Evolutionary conservation across 495 filamentous ascomycete genomes (phyloP).

Genomic region (Saxispiralis lemnorum): DNA sequence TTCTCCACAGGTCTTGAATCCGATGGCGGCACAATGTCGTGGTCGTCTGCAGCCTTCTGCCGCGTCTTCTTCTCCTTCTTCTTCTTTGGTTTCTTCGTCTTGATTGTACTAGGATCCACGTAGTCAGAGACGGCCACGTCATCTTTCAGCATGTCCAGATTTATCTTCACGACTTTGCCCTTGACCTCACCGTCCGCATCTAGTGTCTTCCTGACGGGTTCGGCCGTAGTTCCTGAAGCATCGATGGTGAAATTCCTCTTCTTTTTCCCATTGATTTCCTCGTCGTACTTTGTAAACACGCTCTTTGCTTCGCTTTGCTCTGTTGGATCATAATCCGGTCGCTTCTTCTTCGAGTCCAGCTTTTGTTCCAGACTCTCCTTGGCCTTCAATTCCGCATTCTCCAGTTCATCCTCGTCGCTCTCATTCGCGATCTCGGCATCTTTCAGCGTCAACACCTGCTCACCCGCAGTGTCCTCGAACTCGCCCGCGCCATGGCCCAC

Average conservation of each 20-base stretch:
- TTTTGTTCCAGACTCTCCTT: constrained; percentile 59
- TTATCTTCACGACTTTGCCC: constrained; percentile 52
- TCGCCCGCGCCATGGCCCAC: constrained; percentile 69
- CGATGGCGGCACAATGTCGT: constrained; percentile 43
- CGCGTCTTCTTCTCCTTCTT: constrained; percentile 47
- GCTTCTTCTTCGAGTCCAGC: constrained; percentile 78
- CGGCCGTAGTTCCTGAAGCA: constrained; percentile 47
- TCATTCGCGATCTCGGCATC: constrained; percentile 75
- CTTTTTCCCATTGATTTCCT: constrained; percentile 86
- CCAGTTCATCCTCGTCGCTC: constrained; percentile 80
- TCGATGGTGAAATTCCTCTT: constrained; percentile 75
- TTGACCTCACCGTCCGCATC: constrained; percentile 35
- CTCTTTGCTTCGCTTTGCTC: constrained; percentile 48
- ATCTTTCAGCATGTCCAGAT: constrained; percentile 51
- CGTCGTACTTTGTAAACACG: constrained; percentile 79
- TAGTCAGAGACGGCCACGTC: constrained; percentile 69
- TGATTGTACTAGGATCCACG: constrained; percentile 65
- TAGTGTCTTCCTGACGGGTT: constrained; percentile 43
- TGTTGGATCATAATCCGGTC: constrained; percentile 73
- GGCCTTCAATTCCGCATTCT: constrained; percentile 63
- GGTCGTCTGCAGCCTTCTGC: constrained; percentile 50
- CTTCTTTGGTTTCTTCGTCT: constrained; percentile 85
- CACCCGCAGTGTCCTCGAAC: constrained; percentile 51
- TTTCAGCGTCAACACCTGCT: constrained; percentile 78
- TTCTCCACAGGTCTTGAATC: constrained; percentile 23